Evolutionary conservation across 305 asterid species (phyloP), one percentile per base, ranked within the genome.

Genomic region (Solanum hybrid): DNA sequence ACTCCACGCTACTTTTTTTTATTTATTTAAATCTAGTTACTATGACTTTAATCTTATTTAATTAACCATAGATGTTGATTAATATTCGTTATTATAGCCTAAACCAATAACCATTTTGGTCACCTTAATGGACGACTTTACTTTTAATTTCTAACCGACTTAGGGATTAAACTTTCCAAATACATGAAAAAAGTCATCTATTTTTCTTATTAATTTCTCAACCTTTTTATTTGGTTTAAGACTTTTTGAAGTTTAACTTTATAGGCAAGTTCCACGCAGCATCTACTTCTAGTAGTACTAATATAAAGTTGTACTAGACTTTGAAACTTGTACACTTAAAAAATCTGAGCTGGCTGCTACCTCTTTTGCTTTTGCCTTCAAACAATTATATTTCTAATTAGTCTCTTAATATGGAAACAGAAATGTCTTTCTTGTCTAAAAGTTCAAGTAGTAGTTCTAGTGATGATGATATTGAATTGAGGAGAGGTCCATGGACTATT

Each of bases 401-500:
- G 12, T 10, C 64, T 72, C 1, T 29, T 36, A 64, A 26, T 71
- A 79, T 37, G 35, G 75, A 66, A 66, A 38, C 32, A 35, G 73
- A 78, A 40, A 82, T 89, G 71, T 32, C 88, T 38, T 87, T 86
- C 45, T 86, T 88, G 26, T 89, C 90, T 22, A 91, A 88, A 90
- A 78, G 45, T 13, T 26, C 89, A 10, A 91, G 88, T 7, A 89
- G 86, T 27, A 89, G 82, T 29, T 78, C 75, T 14, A 88, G 89
- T 72, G 94, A 93, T 7, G 95, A 93, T 72, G 93, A 90, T 75
- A 79, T 85, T 91, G 96, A 91, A 19, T 77, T 95, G 0, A 89
- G 96, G 76, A 93, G 95, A 94, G 98, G 98, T 10, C 96, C 97
- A 35, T 95, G 97, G 97, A 95, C 95, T 10, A 91, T 85, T 76